phyloP scores from a whole-genome alignment of 805 yeast genomes.

The Myxozyma vanderwaltii region DNA sequence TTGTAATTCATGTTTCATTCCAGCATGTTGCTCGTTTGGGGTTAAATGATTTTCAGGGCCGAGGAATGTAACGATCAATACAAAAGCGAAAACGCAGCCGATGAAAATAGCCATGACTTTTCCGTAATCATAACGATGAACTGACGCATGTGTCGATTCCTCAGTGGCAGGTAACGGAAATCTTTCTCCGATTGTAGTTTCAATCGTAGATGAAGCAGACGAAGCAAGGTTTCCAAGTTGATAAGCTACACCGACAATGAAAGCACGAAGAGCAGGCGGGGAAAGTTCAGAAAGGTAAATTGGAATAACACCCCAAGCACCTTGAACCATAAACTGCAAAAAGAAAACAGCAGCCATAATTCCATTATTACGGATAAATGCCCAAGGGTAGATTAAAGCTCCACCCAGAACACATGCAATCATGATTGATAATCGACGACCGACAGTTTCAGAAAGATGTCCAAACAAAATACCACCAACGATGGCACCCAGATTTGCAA shows the following conservation, averaged over 20 bases:
- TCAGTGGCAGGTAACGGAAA: conserved; percentile 45
- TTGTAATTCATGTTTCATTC: neutral
- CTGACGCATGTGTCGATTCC: conserved; percentile 7
- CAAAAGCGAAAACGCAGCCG: conserved; percentile 62
- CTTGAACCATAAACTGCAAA: conserved; percentile 67
- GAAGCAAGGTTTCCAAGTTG: conserved; percentile 75
- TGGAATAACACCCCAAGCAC: conserved; percentile 75
- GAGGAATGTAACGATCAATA: conserved; percentile 50
- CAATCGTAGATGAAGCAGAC: conserved; percentile 71
- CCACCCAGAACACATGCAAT: conserved; percentile 57
- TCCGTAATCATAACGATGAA: conserved; percentile 57
- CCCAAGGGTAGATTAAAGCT: conserved; percentile 65
- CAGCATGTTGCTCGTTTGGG: conserved; percentile 4
- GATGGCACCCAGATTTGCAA: conserved; percentile 69
- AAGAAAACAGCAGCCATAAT: conserved; percentile 63
- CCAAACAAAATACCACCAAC: conserved; percentile 64
- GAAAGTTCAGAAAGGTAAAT: conserved; percentile 66
- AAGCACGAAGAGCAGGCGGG: conserved; percentile 63
- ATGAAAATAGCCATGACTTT: conserved; percentile 69
- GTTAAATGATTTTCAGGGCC: conserved; percentile 50
- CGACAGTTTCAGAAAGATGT: conserved; percentile 58
- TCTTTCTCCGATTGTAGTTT: conserved; percentile 59
- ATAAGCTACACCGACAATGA: conserved; percentile 63
- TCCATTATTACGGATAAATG: conserved; percentile 48
- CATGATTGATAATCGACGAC: conserved; percentile 61